These are phyloP conservation scores for Zygoascus hellenicus DNA, from an alignment of 1,139 yeast genomes.

Conservation along the genomic window DNA sequence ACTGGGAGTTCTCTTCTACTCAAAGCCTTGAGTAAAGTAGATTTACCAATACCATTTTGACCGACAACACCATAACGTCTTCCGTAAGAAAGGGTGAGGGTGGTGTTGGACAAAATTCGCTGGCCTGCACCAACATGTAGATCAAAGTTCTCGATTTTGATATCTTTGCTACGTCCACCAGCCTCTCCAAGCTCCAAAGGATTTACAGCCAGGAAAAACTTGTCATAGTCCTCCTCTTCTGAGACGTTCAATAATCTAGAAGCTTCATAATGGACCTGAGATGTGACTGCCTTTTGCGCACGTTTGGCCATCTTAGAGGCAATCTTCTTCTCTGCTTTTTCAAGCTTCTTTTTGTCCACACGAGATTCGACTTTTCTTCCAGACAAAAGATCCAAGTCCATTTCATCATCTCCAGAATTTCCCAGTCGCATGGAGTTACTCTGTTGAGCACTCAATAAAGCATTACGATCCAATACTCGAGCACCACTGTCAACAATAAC, in stretches of 20 bases:
- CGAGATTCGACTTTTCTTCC: slow-evolving; percentile 90
- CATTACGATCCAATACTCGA: slow-evolving; percentile 49
- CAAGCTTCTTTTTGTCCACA: slow-evolving; percentile 93
- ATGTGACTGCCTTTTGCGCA: slow-evolving; percentile 69
- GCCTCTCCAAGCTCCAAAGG: slow-evolving; percentile 79
- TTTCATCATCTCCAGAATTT: slow-evolving; percentile 52
- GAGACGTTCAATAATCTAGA: slow-evolving; percentile 71
- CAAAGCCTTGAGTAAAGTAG: slow-evolving; percentile 83
- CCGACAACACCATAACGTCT: slow-evolving; percentile 97
- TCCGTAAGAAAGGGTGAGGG: slow-evolving; percentile 82
- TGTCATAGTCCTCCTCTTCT: slow-evolving; percentile 73
- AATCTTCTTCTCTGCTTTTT: slow-evolving; percentile 93
- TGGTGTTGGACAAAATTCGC: slow-evolving; percentile 84
- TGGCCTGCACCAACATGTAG: slow-evolving; percentile 93
- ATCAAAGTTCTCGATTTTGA: slow-evolving; percentile 88
- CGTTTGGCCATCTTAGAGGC: slow-evolving; percentile 96
- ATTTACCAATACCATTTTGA: slow-evolving; percentile 99
- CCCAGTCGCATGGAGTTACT: slow-evolving; percentile 23
- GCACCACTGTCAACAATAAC: slow-evolving; percentile 67
- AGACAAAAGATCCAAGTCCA: slow-evolving; percentile 76
- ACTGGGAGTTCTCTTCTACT: slow-evolving; percentile 89
- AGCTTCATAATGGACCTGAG: slow-evolving; percentile 69
- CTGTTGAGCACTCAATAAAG: slow-evolving; percentile 34
- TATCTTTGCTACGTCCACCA: slow-evolving; percentile 93
- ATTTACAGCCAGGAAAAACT: slow-evolving; percentile 88